These are phyloP conservation scores for Trichoderma sp. DNA, from an alignment of 2,329 filamentous ascomycete genomes.

Conservation along the genomic window DNA sequence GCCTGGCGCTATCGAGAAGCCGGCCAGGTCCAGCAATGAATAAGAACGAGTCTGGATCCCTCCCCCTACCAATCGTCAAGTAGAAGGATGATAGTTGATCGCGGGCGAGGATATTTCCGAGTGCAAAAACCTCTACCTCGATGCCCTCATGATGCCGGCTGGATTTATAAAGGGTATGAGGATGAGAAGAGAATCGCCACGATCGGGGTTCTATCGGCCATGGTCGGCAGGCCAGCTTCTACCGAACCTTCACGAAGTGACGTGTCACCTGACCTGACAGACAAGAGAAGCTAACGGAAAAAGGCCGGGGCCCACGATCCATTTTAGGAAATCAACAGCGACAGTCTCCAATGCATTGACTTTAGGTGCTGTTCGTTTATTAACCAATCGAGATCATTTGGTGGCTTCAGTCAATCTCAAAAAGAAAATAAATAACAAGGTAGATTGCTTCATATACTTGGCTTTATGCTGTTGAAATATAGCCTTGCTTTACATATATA, in stretches of 20 bases:
- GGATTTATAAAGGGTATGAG: not conserved
- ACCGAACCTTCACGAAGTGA: constrained; percentile 10
- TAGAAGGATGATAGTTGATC: not conserved
- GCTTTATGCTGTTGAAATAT: not conserved
- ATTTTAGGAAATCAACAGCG: not conserved
- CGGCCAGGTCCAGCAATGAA: constrained; percentile 2
- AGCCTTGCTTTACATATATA: not conserved
- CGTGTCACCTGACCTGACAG: constrained; percentile 1
- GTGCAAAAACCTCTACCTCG: constrained; percentile 19
- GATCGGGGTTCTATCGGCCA: constrained; percentile 4
- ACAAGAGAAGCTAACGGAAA: not conserved
- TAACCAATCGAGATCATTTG: not conserved
- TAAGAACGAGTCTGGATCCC: not conserved
- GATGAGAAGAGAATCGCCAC: constrained; percentile 19
- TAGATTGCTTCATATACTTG: not conserved
- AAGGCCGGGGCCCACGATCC: not conserved
- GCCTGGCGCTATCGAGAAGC: constrained; percentile 7
- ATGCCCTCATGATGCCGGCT: constrained; percentile 24
- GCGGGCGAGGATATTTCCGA: not conserved
- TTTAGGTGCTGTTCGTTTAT: not conserved
- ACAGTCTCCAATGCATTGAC: not conserved
- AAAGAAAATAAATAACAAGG: not conserved
- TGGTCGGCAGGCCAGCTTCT: constrained; percentile 8
- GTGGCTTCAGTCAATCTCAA: not conserved
- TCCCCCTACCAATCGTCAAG: not conserved